Base-by-base conservation (phyloP, 1,284 basidiomycete species). In the Pseudozyma sp. region DNA sequence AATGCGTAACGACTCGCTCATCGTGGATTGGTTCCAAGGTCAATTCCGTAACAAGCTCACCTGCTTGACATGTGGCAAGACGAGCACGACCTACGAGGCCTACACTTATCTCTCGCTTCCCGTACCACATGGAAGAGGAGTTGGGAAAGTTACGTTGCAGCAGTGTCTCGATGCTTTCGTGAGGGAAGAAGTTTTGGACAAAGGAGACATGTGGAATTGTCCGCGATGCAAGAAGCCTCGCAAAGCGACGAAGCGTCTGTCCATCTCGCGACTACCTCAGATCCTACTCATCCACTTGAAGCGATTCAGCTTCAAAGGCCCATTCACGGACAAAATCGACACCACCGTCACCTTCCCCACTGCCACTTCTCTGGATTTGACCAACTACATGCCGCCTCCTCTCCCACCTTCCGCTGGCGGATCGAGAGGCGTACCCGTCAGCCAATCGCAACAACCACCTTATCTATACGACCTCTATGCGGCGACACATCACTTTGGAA, bases 231-330 rank as follows among this genome's bases (percentile, higher is more conserved):
- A 95, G 87, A 88, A 88, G 42, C 90, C 92, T 55, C 90, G 94
- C 52, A 90, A 90, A 67, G 93, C 95, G 5, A 90, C 91, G 18
- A 96, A 97, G 85, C 90, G 89, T 43, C 89, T 99, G n/a, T 92
- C 92, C 5, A 87, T 94, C 25, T 90, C 95, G 2, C 91, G 96
- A 14, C 88, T 99, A 12, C 97, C 97, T 0, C 95, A 95, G 0
- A 66, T 99, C 40, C 89, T 99, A 13, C 88, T 99, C 71, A 95
- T 99, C 77, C 95, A 98, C 82, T 89, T 99, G 45, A 99, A 99
- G 84, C 90, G 97, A 38, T 99, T 99, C 87, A 92, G 93, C 51
- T 92, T 92, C 72, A 92, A 93, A 76, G 95, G 95, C 0, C 91
- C 91, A 2, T 97, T 96, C 86, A 95, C 94, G 51, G 95, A 98